Evolutionary conservation across 371 early-diverging fungal species (phyloP).

Genomic region (Syncephalastrum sp.): DNA sequence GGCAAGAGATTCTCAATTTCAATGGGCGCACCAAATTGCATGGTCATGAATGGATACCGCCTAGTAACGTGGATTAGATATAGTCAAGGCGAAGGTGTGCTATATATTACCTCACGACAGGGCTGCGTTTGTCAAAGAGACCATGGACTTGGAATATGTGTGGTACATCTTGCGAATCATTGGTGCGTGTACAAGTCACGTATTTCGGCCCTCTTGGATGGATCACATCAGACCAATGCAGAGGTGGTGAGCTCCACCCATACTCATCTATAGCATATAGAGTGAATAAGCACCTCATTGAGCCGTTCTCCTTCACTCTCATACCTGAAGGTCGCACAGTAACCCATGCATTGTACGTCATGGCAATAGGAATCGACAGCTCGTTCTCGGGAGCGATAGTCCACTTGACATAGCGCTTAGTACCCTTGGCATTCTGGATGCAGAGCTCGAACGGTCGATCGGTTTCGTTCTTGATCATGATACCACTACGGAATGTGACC

Average conservation of each 20-base stretch:
- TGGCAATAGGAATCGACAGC: conserved; percentile 66
- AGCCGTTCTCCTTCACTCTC: not conserved
- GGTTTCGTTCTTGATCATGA: conserved; percentile 66
- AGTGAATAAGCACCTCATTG: not conserved
- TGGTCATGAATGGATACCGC: conserved; percentile 68
- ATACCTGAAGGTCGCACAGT: conserved; percentile 66
- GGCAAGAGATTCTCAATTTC: conserved; percentile 87
- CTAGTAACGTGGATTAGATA: not conserved
- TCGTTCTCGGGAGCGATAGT: conserved; percentile 55
- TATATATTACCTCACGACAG: conserved; percentile 19
- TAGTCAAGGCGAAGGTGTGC: not conserved
- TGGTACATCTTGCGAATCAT: conserved; percentile 21
- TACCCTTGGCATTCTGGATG: conserved; percentile 50
- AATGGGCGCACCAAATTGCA: conserved; percentile 73
- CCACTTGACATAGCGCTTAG: conserved; percentile 23
- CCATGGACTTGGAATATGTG: conserved; percentile 29
- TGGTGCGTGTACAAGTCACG: conserved; percentile 20
- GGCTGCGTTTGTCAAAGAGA: conserved; percentile 32
- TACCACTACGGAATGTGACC: conserved; percentile 76
- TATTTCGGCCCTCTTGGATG: conserved; percentile 29
- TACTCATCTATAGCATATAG: conserved; percentile 44
- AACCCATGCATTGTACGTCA: conserved; percentile 58
- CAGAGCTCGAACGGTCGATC: conserved; percentile 55
- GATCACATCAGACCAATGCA: conserved; percentile 71
- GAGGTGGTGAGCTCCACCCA: conserved; percentile 63